A percentile compares a stretch with the other conserved stretches of the same genome.
phyloP scores from a whole-genome alignment of 371 early-diverging fungal genomes.

The Mortierella sp. region DNA sequence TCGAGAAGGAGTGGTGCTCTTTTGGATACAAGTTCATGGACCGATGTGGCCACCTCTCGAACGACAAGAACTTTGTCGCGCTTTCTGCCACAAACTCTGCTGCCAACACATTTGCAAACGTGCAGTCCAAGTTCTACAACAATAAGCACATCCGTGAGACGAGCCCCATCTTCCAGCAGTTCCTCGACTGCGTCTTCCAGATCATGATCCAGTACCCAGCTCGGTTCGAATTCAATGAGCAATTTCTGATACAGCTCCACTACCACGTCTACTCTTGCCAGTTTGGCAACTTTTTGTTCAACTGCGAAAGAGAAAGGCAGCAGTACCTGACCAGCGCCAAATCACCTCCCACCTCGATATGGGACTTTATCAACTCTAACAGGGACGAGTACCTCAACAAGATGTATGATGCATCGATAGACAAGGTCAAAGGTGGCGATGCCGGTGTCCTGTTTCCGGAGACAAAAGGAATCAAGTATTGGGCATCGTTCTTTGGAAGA shows the following conservation, averaged over 20 bases:
- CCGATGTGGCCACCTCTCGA: slow-evolving; percentile 90
- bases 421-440: slow-evolving; percentile 61
- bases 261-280: slow-evolving; percentile 90
- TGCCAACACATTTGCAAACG: slow-evolving; percentile 75
- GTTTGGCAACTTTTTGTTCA: slow-evolving; percentile 94
- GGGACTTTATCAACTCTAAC: slow-evolving; percentile 81
- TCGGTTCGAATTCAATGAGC: slow-evolving; percentile 93
- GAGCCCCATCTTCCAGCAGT: slow-evolving; percentile 96
- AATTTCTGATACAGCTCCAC: slow-evolving; percentile 82
- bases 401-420: slow-evolving; percentile 61
- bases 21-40: slow-evolving; percentile 97
- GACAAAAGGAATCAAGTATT: slow-evolving; percentile 72
- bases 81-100: slow-evolving; percentile 65
- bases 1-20: slow-evolving; percentile 97
- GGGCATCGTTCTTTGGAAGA: slow-evolving; percentile 76
- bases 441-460: slow-evolving; percentile 74
- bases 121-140: slow-evolving; percentile 78
- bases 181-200: slow-evolving; percentile 94
- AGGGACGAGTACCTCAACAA: slow-evolving; percentile 63
- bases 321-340: slow-evolving; percentile 59
- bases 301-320: slow-evolving; percentile 82
- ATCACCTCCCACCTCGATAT: slow-evolving; percentile 72
- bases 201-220: slow-evolving; percentile 88
- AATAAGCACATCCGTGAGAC: slow-evolving; percentile 79
- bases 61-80: slow-evolving; percentile 75